A percentile compares a stretch with the other conserved stretches of the same genome.
These are phyloP conservation scores for Trypanosoma congolense DNA, from an alignment of 208 protist species.

Conservation along the genomic window DNA sequence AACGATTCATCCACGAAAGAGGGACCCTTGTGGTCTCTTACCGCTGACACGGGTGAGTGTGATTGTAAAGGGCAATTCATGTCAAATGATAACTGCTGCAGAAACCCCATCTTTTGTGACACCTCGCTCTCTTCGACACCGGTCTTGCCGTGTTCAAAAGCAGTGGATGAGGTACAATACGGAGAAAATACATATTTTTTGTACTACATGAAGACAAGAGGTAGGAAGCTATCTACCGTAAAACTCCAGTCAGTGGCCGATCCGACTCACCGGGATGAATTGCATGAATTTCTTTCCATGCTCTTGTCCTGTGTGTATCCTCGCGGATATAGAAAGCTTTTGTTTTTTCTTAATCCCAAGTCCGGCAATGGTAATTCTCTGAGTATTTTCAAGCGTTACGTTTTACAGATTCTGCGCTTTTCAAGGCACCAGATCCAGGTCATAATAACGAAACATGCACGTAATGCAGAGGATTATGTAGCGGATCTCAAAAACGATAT, in stretches of 20 bases:
- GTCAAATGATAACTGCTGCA: not conserved
- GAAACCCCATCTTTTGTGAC: not conserved
- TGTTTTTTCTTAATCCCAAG: slow-evolving; percentile 73
- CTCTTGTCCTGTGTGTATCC: slow-evolving; percentile 52
- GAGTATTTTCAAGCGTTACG: slow-evolving; percentile 41
- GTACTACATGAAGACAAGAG: slow-evolving; percentile 38
- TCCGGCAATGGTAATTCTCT: slow-evolving; percentile 65
- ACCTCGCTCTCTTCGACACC: not conserved
- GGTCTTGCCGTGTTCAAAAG: not conserved
- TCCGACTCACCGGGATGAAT: slow-evolving; percentile 7
- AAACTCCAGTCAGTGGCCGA: slow-evolving; percentile 28
- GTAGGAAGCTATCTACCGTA: slow-evolving; percentile 32
- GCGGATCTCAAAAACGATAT: slow-evolving; percentile 60
- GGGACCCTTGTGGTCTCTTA: too few species aligned
- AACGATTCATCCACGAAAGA: too few species aligned
- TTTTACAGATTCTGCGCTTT: slow-evolving; percentile 67
- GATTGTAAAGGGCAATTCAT: too few species aligned
- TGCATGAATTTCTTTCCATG: slow-evolving; percentile 23
- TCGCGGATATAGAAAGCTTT: slow-evolving; percentile 44
- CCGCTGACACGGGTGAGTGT: too few species aligned
- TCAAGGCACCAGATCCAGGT: slow-evolving; percentile 53
- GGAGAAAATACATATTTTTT: slow-evolving; percentile 31
- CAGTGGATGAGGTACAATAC: not conserved
- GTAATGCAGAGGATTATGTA: slow-evolving; percentile 80
- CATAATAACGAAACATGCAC: slow-evolving; percentile 48